Evolutionary conservation across 345 rosid species (phyloP), one percentile per base, ranked within the genome.

Genomic region (Rhodamnia argentea): DNA sequence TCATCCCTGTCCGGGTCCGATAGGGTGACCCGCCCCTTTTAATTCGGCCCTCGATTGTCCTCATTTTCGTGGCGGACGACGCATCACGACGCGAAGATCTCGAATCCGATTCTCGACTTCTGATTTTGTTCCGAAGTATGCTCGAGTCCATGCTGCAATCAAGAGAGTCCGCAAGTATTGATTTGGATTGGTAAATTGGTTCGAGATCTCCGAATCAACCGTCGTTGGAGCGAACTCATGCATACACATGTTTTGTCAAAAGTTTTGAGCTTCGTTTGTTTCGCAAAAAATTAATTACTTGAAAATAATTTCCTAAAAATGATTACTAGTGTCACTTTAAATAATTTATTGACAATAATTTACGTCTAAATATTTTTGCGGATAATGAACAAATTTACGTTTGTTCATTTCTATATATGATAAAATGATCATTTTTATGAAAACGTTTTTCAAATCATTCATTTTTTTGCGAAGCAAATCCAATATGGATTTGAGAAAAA

Each of bases 141-240:
- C 2, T 0, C 20, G 2, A 15, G 40, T 15, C 1, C 11, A 3
- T 4, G 4, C 12, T 1, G 37, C 15, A 29, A 64, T 29, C 2
- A 7, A 64, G 76, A 29, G 23, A 4, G 76, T 16, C 18, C 12
- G 6, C 32, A 7, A 9, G 4, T 4, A 47, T 4, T 2, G 47
- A 32, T 70, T 16, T 18, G 42, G 26, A 70, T 32, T 12, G 26
- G 47, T 37, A 70, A 70, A 70, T 18, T 70, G 13, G 3, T 18
- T 40, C 81, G 42, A 10, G 42, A 18, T 70, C 24, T 32, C 76
- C 7, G 22, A 32, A 32, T 64, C 0, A 0, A 4, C 23, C 13
- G 0, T 70, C 42, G 0, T 20, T 13, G 23, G 8, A 70, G 2
- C 18, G 20, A 5, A 40, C 40, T 18, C 13, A 18, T 11, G 3